These are phyloP conservation scores for Pyracantha coccinea DNA, from an alignment of 331 rosid species.

Conservation along the genomic window DNA sequence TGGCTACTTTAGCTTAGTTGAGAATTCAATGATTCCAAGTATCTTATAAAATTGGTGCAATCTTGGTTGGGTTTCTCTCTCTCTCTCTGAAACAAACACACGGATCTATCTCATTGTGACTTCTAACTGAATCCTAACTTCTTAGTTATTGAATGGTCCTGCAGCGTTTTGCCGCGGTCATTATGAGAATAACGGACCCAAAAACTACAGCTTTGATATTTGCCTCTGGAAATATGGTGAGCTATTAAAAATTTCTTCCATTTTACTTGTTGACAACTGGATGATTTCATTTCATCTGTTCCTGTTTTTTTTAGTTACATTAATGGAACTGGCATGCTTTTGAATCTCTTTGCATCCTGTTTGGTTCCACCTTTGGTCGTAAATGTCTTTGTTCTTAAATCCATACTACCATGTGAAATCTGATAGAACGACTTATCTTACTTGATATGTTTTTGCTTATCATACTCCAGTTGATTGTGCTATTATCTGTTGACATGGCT, in stretches of 20 bases:
- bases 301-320: background rate
- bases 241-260: background rate
- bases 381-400: background rate
- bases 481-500: background rate
- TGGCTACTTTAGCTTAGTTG: too few species aligned
- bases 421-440: background rate
- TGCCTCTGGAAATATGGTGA: constrained; percentile 97
- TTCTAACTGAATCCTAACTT: background rate
- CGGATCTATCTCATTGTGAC: too few species aligned
- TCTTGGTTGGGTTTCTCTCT: too few species aligned
- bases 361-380: background rate
- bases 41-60: too few species aligned
- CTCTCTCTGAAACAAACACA: too few species aligned
- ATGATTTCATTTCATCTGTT: background rate
- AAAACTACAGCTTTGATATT: constrained; percentile 92
- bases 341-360: background rate
- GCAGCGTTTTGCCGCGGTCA: background rate
- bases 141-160: background rate
- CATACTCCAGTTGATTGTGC: background rate
- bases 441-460: background rate
- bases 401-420: background rate
- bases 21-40: too few species aligned
- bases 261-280: background rate
- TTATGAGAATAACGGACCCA: constrained; percentile 27
- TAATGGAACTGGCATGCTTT: background rate